A percentile compares a stretch with the other conserved stretches of the same genome.
These are phyloP conservation scores for Pyricularia pennisetigena DNA, from an alignment of 2,329 filamentous ascomycete species.

Conservation along the genomic window DNA sequence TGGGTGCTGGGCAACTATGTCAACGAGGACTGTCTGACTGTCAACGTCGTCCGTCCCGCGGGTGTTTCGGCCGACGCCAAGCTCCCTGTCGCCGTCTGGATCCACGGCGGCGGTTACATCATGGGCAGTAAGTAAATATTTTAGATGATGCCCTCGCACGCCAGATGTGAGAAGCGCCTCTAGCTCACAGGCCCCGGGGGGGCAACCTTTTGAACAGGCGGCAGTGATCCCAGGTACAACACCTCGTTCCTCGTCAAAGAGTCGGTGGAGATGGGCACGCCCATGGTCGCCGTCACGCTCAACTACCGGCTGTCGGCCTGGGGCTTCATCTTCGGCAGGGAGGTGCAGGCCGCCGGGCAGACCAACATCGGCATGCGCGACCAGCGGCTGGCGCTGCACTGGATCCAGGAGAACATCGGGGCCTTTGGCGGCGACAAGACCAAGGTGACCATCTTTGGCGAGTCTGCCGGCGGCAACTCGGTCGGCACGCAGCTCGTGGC, in stretches of 20 bases:
- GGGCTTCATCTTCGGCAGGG: conserved; percentile 38
- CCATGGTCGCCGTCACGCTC: conserved; percentile 33
- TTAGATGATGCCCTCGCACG: no score
- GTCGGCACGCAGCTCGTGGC: conserved; percentile 40
- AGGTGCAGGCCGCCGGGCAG: conserved; percentile 29
- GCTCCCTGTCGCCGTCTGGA: conserved; percentile 47
- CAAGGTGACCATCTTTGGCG: conserved; percentile 41
- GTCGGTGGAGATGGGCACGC: conserved; percentile 29
- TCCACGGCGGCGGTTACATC: conserved; percentile 30
- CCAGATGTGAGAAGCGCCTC: neutral
- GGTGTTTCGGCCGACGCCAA: conserved; percentile 23
- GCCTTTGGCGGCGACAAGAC: conserved; percentile 35
- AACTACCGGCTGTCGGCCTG: conserved; percentile 39
- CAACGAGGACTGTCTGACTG: conserved; percentile 49
- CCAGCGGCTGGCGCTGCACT: conserved; percentile 36
- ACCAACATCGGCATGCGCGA: conserved; percentile 41
- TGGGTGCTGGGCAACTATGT: conserved; percentile 7
- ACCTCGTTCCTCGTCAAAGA: conserved; percentile 45
- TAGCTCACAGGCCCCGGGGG: conserved; percentile 29
- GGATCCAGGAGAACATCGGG: conserved; percentile 40
- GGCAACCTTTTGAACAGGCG: conserved; percentile 24
- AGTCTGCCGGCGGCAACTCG: conserved; percentile 40
- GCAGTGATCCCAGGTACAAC: conserved; percentile 43
- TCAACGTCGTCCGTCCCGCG: conserved; percentile 50
- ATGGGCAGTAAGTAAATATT: neutral